Evolutionary conservation across 2,329 filamentous ascomycete species (phyloP).

Genomic region (Microcyclospora pomicola): DNA sequence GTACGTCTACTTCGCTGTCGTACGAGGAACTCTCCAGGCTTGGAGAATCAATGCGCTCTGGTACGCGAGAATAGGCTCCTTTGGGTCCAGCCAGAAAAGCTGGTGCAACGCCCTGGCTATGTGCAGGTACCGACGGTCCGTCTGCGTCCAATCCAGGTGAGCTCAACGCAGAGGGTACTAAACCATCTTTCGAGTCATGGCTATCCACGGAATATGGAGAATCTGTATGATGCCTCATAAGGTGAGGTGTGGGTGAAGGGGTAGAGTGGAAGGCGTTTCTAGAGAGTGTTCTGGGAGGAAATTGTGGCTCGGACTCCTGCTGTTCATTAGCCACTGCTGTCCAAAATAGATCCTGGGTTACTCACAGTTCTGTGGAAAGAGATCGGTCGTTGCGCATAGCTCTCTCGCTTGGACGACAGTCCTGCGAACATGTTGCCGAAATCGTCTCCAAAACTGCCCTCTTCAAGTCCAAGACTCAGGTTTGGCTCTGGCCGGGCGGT

Average conservation of each 20-base stretch:
- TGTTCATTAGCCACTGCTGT: conserved; percentile 5
- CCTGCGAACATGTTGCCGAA: conserved; percentile 25
- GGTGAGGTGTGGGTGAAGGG: conserved; percentile 4
- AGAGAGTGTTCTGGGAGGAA: conserved; percentile 20
- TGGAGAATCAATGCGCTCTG: conserved; percentile 17
- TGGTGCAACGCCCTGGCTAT: conserved; percentile 12
- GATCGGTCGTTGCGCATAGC: neutral
- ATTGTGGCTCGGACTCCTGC: conserved; percentile 21
- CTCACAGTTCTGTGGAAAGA: conserved; percentile 11
- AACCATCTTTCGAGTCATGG: conserved; percentile 18
- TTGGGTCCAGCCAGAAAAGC: conserved; percentile 17
- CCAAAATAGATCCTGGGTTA: neutral
- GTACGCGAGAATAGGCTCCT: conserved; percentile 18
- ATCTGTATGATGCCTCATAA: conserved; percentile 11
- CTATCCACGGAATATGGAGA: conserved; percentile 22
- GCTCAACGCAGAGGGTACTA: conserved; percentile 17
- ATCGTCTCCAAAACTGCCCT: conserved; percentile 19
- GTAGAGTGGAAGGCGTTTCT: conserved; percentile 17
- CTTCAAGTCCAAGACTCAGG: conserved; percentile 13
- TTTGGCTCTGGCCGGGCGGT: conserved; percentile 17
- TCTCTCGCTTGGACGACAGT: neutral
- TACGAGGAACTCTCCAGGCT: conserved; percentile 12
- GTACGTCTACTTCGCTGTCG: conserved; percentile 5
- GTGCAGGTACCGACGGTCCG: conserved; percentile 10
- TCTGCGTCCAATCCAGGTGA: conserved; percentile 12